A percentile compares a stretch with the other conserved stretches of the same genome.
phyloP scores from a whole-genome alignment of 140 eudicot genomes.

The Cichorium intybus region DNA sequence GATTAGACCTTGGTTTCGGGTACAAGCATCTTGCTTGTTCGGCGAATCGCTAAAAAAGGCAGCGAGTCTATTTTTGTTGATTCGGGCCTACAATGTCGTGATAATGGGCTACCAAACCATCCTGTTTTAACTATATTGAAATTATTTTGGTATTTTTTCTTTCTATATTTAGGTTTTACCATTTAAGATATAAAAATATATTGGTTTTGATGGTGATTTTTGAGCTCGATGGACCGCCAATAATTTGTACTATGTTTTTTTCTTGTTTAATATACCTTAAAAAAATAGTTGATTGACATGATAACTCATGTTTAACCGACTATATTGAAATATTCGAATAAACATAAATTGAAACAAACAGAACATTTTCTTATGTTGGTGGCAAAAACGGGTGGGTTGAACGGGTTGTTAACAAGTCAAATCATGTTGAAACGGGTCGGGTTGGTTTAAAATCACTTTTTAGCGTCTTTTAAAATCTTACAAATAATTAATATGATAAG shows the following conservation, averaged over 20 bases:
- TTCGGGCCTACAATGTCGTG: constrained; percentile 21
- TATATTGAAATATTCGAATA: too few relatives aligned
- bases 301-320: not conserved
- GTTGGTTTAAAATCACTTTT: too few relatives aligned
- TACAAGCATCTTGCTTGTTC: not conserved
- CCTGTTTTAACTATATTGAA: not conserved
- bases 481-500: too few relatives aligned
- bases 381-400: not conserved
- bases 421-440: too few relatives aligned
- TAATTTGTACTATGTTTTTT: constrained; percentile 19
- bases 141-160: not conserved
- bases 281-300: not conserved
- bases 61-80: not conserved
- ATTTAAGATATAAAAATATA: not conserved
- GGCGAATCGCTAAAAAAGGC: not conserved
- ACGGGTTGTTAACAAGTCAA: too few relatives aligned
- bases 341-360: too few relatives aligned
- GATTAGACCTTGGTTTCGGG: not conserved
- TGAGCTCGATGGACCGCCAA: constrained; percentile 1
- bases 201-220: constrained; percentile 9
- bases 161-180: not conserved
- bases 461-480: too few relatives aligned
- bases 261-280: not conserved
- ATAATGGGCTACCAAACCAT: constrained; percentile 12
- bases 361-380: not conserved